These are phyloP conservation scores for Panus rudis DNA, from an alignment of 768 basidiomycete species.

Conservation along the genomic window DNA sequence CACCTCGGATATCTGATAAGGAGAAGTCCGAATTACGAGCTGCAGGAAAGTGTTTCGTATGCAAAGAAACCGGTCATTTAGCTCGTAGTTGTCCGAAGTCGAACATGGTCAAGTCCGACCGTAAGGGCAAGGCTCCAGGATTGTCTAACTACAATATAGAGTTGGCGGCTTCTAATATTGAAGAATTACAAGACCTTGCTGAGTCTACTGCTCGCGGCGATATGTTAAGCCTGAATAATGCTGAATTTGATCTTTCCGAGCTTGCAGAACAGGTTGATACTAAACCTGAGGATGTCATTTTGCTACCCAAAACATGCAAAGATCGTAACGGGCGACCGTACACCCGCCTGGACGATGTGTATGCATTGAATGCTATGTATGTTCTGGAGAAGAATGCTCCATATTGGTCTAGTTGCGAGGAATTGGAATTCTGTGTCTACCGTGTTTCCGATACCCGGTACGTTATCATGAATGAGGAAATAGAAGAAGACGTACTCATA, in stretches of 20 bases:
- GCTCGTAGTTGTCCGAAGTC: constrained; percentile 6
- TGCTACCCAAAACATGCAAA: no score
- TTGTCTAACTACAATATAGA: neutral
- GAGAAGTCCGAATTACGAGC: constrained; percentile 6
- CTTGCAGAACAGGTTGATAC: no score
- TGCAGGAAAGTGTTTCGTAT: constrained; percentile 9
- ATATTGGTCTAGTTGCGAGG: neutral
- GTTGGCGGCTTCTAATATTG: constrained; percentile 4
- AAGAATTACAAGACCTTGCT: constrained; percentile 2
- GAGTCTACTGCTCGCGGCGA: neutral
- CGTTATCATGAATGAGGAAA: no score
- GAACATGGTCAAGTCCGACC: neutral
- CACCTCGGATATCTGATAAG: constrained; percentile 8
- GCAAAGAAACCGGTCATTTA: constrained; percentile 9
- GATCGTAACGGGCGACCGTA: no score
- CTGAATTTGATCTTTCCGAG: no score
- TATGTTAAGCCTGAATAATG: no score
- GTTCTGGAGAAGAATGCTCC: neutral
- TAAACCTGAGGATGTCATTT: no score
- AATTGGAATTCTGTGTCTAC: neutral
- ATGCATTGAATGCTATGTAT: neutral
- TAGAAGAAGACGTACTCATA: no score
- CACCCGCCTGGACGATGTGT: no score
- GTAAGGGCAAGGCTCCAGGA: constrained; percentile 5
- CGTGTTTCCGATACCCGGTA: neutral